Percentiles rank a stretch among this genome's conserved stretches.
Conservation (phyloP, 2,329 filamentous ascomycete species). For the Metarhizium anisopliae region DNA sequence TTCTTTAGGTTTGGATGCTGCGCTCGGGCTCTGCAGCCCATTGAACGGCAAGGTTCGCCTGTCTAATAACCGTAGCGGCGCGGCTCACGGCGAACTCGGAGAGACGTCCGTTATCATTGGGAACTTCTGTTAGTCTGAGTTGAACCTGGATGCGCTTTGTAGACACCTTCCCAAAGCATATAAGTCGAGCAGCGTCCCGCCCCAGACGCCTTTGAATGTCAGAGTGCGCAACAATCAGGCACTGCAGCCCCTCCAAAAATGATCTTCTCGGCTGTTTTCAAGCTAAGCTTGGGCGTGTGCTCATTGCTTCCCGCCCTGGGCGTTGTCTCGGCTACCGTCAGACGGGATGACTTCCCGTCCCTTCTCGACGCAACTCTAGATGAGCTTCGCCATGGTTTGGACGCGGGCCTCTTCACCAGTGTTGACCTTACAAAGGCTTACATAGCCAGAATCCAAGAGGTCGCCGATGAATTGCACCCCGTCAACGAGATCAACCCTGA, state of each 20-base stretch:
- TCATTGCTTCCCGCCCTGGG: not conserved
- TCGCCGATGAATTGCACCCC: conserved; percentile 16
- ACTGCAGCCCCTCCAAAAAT: not conserved
- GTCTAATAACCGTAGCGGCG: too few relatives aligned
- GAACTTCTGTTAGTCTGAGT: too few relatives aligned
- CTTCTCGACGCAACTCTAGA: conserved; percentile 14
- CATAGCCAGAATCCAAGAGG: conserved; percentile 17
- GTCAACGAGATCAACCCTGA: conserved; percentile 29
- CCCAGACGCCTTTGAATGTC: not conserved
- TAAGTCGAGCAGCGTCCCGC: not conserved
- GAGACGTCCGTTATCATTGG: too few relatives aligned
- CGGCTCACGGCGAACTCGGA: too few relatives aligned
- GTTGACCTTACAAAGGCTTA: conserved; percentile 26
- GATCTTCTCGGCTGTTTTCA: not conserved
- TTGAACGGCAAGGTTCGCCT: too few relatives aligned
- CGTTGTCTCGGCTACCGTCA: not conserved
- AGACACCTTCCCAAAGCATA: too few relatives aligned
- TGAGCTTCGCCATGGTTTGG: conserved; percentile 12
- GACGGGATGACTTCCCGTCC: conserved; percentile 4
- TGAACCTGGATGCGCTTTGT: too few relatives aligned
- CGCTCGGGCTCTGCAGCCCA: too few relatives aligned
- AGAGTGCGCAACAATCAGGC: too few relatives aligned
- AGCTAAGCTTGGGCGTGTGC: not conserved
- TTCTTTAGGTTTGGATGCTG: too few relatives aligned
- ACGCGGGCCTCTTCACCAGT: conserved; percentile 21